A percentile compares a stretch with the other conserved stretches of the same genome.
Evolutionary conservation across 345 rosid genomes (phyloP).

Genomic region (Eucalyptus cloeziana): DNA sequence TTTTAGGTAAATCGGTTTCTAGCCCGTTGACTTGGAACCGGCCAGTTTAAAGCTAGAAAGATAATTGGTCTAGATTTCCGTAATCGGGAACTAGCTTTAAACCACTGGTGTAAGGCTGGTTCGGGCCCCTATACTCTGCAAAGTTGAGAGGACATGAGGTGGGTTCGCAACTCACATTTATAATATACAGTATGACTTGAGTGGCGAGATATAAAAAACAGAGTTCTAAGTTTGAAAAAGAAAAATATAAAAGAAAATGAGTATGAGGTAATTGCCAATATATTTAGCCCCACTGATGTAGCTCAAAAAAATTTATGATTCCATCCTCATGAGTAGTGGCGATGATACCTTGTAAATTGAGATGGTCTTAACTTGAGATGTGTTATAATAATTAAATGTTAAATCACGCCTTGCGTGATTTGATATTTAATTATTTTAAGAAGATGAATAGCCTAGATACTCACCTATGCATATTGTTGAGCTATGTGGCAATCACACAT

Average conservation of each 20-base stretch:
- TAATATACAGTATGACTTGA: not conserved
- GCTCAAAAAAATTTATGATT: not conserved
- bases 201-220: not conserved
- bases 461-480: no score
- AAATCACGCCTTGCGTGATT: rapidly evolving
- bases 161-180: not conserved
- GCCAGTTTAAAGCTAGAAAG: not conserved
- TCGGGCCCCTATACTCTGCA: not conserved
- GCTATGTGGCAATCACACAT: no score
- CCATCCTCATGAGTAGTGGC: not conserved
- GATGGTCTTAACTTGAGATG: not conserved
- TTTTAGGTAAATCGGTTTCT: not conserved
- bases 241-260: not conserved
- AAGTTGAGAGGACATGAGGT: not conserved
- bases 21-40: not conserved
- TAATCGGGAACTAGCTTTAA: not conserved
- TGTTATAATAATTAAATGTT: no score
- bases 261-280: not conserved
- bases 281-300: not conserved
- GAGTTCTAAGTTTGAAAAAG: not conserved
- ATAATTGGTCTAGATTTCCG: not conserved
- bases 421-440: no score
- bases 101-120: not conserved
- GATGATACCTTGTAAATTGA: not conserved
- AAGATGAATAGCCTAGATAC: no score